phyloP scores from a whole-genome alignment of 441 rosid species.

The Syzygium syzygioides region DNA sequence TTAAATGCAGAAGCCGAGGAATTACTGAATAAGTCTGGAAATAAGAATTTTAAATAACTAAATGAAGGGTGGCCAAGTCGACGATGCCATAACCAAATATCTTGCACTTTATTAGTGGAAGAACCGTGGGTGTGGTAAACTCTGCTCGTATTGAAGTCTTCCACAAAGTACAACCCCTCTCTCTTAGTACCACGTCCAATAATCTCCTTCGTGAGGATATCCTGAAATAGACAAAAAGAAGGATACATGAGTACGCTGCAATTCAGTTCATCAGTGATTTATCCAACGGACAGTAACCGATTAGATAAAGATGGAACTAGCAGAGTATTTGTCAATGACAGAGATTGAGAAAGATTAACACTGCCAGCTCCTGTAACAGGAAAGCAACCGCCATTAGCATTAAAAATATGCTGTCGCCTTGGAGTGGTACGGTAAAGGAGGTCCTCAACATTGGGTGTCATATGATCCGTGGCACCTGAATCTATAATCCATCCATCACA shows the following conservation, averaged over 20 bases:
- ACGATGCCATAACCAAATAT: no score
- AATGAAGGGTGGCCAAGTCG: no score
- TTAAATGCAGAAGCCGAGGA: not conserved
- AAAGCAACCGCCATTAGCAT: no score
- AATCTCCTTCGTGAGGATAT: not conserved
- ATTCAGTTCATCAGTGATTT: not conserved
- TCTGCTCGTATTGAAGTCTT: no score
- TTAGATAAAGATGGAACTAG: not conserved
- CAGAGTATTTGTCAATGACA: not conserved
- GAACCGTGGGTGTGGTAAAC: no score
- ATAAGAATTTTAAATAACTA: not conserved
- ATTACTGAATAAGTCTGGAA: no score
- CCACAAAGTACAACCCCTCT: no score
- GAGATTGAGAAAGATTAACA: not conserved
- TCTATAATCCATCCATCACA: not conserved
- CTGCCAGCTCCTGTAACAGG: not conserved
- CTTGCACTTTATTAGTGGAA: no score
- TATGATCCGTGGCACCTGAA: not conserved
- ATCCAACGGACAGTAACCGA: not conserved
- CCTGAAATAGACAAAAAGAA: not conserved
- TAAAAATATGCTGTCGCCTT: not conserved
- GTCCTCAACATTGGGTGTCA: not conserved
- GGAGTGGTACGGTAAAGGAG: not conserved
- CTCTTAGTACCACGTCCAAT: not conserved
- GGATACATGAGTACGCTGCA: not conserved